Evolutionary conservation across 2,329 filamentous ascomycete genomes (phyloP).

Genomic region (Zymoseptoria passerinii): DNA sequence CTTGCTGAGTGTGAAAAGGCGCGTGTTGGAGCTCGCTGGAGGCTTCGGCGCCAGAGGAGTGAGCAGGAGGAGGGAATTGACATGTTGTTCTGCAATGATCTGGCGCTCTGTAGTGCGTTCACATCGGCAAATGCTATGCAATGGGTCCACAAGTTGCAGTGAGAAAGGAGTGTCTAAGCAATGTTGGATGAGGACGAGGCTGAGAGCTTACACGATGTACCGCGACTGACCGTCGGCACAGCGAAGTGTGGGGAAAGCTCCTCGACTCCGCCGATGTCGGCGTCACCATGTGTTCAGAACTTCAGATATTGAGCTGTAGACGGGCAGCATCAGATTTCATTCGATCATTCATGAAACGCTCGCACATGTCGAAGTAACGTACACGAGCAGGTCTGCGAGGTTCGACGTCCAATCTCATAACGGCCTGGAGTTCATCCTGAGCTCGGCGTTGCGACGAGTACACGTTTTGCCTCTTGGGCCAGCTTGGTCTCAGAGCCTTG

Average conservation of each 20-base stretch:
- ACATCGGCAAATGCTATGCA: not conserved
- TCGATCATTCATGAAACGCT: too few species aligned
- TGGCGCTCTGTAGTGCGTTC: not conserved
- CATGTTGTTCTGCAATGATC: not conserved
- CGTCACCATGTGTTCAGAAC: too few species aligned
- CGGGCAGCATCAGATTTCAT: too few species aligned
- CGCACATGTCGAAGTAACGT: too few species aligned
- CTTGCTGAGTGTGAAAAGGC: constrained; percentile 21
- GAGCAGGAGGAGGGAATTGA: constrained; percentile 1
- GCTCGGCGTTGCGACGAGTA: too few species aligned
- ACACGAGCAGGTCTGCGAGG: too few species aligned
- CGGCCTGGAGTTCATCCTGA: too few species aligned
- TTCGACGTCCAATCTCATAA: too few species aligned
- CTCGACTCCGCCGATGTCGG: too few species aligned
- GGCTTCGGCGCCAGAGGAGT: constrained; percentile 5
- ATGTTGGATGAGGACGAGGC: not conserved
- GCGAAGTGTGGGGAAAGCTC: too few species aligned
- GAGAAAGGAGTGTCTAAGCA: too few species aligned
- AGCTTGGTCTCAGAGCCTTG: not conserved
- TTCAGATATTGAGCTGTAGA: too few species aligned
- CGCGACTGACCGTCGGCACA: not conserved
- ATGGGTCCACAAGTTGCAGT: not conserved
- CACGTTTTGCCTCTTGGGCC: not conserved
- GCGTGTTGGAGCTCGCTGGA: constrained; percentile 6
- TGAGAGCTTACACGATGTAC: not conserved